A percentile compares a stretch with the other conserved stretches of the same genome.
These are phyloP conservation scores for Paramecium sexaurelia DNA, from an alignment of 73 alveolate genomes.

Conservation along the genomic window DNA sequence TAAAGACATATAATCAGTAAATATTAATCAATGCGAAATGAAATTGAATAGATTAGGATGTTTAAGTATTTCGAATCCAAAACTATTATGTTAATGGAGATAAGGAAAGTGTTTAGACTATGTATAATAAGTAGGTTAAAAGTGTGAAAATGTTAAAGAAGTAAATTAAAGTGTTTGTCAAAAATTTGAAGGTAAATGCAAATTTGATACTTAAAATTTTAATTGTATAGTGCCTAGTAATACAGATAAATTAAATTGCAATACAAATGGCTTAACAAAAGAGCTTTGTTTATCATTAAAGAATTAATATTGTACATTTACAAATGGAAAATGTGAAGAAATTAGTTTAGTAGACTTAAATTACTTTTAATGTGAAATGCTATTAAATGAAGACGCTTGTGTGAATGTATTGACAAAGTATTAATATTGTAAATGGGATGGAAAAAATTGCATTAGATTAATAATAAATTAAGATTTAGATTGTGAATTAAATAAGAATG, in stretches of 20 bases:
- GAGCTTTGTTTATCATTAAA: not conserved
- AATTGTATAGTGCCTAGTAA: not conserved
- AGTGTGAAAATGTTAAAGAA: not conserved
- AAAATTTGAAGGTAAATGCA: not conserved
- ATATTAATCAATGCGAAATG: not conserved
- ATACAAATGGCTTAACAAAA: not conserved
- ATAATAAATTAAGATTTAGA: not conserved
- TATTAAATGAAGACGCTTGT: not conserved
- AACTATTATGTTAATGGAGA: not conserved
- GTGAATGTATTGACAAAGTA: not conserved
- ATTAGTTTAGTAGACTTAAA: not conserved
- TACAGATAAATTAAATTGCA: not conserved
- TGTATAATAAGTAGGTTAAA: not conserved
- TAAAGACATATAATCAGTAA: not conserved
- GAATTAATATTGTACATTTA: not conserved
- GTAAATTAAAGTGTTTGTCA: not conserved
- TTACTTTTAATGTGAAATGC: not conserved
- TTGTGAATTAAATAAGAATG: not conserved
- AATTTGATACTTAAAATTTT: not conserved
- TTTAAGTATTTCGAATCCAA: not conserved
- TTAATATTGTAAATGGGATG: conserved; percentile 18
- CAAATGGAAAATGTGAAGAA: not conserved
- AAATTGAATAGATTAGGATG: not conserved
- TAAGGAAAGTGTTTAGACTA: not conserved
- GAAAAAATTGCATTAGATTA: not conserved